Base-by-base conservation (phyloP, 192 early-diverging fungal species). In the Coemansia sp. region DNA sequence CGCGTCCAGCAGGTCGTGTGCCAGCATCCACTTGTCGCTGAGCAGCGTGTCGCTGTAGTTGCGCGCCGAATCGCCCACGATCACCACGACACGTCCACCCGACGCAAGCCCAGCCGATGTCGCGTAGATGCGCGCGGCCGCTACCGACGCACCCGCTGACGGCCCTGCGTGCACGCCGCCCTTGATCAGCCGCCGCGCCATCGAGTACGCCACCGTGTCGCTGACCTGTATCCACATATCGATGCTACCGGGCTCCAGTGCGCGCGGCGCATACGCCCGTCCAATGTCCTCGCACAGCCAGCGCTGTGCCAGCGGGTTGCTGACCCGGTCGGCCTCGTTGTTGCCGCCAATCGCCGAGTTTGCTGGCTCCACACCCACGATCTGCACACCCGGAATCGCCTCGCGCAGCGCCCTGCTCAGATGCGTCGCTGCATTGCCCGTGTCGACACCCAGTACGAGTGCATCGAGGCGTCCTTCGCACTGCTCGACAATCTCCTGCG, bases 11-110 rank as follows among this genome's bases (percentile, higher is more conserved):
- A 91, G 48, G 42, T 86, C 85, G 57, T 91, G 83, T 18, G 83
- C 82, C 37, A 91, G 64, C 41, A 91, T 69, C 89, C 89, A 91
- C 33, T 89, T 86, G 53, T 87, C 86, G 1, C 81, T 83, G 5
- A 90, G 61, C 42, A 90, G 58, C 15, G 86, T 87, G 4, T 81
- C 80, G 25, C 58, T 53, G 57, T 87, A 90, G 69, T 86, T 86
- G 26, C 85, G 72, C 13, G 83, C 84, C 19, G 81, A 79, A 50
- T 90, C 85, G 46, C 81, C 84, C 25, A 90, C 46, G 32, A 87
- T 73, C 1, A 80, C 81, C 10, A 81, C 52, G 5, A 84, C 55
- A 0, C 80, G 66, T 13, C 51, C 60, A 2, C 42, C 54, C 9
- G 50, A 47, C 28, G 78, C 50, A 14, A 68, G 36, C 6, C 53